These are phyloP conservation scores for Sarcomyxa edulis DNA, from an alignment of 768 basidiomycete species.

Conservation along the genomic window DNA sequence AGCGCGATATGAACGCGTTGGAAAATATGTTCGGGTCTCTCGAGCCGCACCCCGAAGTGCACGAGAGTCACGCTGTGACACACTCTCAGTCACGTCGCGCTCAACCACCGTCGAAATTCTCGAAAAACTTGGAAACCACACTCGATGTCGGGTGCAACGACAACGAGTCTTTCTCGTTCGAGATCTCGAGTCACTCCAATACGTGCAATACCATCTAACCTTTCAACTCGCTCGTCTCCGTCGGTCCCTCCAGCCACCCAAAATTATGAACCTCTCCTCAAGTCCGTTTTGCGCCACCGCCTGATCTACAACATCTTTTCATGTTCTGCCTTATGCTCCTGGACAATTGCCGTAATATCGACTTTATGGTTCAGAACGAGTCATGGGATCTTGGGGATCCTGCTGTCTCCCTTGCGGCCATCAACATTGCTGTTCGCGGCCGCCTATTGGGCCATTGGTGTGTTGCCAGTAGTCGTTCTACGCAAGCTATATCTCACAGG, in stretches of 20 bases:
- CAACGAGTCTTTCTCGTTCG: constrained; percentile 14
- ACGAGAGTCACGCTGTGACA: too few species aligned
- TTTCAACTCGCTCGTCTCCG: constrained; percentile 45
- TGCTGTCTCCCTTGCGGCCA: constrained; percentile 36
- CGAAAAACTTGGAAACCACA: constrained; percentile 4
- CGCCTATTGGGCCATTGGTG: constrained; percentile 44
- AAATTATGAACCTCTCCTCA: constrained; percentile 62
- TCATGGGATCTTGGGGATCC: constrained; percentile 24
- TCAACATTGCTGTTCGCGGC: constrained; percentile 35
- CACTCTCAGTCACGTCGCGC: too few species aligned
- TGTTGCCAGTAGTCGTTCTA: constrained; percentile 52
- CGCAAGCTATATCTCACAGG: constrained; percentile 58
- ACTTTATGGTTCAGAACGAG: constrained; percentile 41
- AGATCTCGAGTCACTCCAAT: constrained; percentile 28
- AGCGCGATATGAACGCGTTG: too few species aligned
- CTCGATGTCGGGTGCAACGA: constrained; percentile 17
- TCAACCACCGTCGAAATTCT: too few species aligned
- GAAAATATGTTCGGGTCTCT: too few species aligned
- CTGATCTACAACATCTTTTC: constrained; percentile 50
- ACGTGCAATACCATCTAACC: constrained; percentile 42
- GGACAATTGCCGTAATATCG: constrained; percentile 35
- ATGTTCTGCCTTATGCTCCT: constrained; percentile 43
- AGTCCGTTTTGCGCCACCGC: constrained; percentile 55
- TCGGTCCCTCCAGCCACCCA: constrained; percentile 52
- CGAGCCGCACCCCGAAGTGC: too few species aligned